Evolutionary conservation across 2,329 filamentous ascomycete species (phyloP).

Genomic region (Sphaerulina populicola): DNA sequence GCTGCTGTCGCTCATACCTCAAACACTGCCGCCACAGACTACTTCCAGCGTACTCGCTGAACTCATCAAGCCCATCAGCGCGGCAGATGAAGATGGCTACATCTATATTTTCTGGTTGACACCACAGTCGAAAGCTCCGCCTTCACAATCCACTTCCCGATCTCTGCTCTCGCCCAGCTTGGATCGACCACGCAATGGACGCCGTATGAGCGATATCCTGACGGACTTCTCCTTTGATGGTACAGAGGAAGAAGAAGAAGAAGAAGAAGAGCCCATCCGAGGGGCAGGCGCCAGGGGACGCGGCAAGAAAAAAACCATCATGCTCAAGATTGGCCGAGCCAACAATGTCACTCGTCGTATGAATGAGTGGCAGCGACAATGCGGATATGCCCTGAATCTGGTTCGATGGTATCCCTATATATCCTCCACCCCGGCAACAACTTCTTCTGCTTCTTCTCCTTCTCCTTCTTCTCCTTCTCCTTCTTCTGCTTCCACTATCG

Average conservation of each 20-base stretch:
- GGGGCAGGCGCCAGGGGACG: not conserved
- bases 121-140: slow-evolving; percentile 48
- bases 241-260: not conserved
- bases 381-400: slow-evolving; percentile 77
- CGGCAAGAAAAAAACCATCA: slow-evolving; percentile 49
- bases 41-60: slow-evolving; percentile 66
- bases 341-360: slow-evolving; percentile 83
- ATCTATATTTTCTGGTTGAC: slow-evolving; percentile 99
- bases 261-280: not conserved
- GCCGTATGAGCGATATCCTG: slow-evolving; percentile 31
- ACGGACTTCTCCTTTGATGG: slow-evolving; percentile 29
- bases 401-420: slow-evolving; percentile 88
- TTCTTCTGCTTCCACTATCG: not conserved
- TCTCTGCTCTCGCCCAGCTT: slow-evolving; percentile 27
- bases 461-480: too few species aligned
- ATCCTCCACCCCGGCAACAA: slow-evolving; percentile 18
- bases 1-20: slow-evolving; percentile 61
- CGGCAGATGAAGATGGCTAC: slow-evolving; percentile 72
- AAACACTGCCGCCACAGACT: slow-evolving; percentile 56
- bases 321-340: slow-evolving; percentile 58
- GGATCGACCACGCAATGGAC: slow-evolving; percentile 10
- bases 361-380: slow-evolving; percentile 90
- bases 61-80: slow-evolving; percentile 64
- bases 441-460: not conserved
- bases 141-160: slow-evolving; percentile 39